Evolutionary conservation across 257 asterid species (phyloP).

Genomic region (Salvia miltiorrhiza): DNA sequence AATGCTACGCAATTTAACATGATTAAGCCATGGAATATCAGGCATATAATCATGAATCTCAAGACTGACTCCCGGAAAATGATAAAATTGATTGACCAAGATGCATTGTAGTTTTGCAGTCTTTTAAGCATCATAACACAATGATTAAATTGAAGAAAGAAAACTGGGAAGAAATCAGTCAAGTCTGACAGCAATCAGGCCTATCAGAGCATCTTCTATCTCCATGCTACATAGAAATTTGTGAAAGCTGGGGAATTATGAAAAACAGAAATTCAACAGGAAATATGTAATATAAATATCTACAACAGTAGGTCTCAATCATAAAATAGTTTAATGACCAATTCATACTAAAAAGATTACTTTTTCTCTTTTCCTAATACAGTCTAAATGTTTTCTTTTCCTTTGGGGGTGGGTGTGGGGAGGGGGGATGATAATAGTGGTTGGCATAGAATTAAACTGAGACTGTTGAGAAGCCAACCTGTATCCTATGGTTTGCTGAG

Average conservation of each 20-base stretch:
- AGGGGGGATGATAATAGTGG: not conserved
- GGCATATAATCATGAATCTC: conserved; percentile 15
- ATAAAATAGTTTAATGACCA: conserved; percentile 9
- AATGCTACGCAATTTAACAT: not conserved
- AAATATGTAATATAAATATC: conserved; percentile 10
- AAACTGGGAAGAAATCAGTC: conserved; percentile 9
- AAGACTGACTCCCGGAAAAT: conserved; percentile 23
- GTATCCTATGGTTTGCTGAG: not conserved
- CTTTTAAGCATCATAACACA: conserved; percentile 21
- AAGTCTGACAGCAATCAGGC: conserved; percentile 9
- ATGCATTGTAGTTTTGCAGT: not conserved
- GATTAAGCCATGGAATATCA: not conserved
- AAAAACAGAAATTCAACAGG: conserved; percentile 3
- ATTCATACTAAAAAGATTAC: conserved; percentile 6
- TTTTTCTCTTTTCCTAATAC: not conserved
- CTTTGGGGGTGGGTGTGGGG: not conserved
- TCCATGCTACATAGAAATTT: not conserved
- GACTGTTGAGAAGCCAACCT: not conserved
- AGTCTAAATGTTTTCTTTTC: too few relatives aligned
- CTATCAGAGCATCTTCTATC: conserved; percentile 2
- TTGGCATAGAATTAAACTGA: not conserved
- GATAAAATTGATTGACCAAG: conserved; percentile 24
- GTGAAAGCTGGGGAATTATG: not conserved
- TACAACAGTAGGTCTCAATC: not conserved
- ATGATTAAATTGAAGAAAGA: conserved; percentile 19